Percentiles rank a stretch among this genome's conserved stretches.
Evolutionary conservation across 2,329 filamentous ascomycete genomes (phyloP).

Genomic region (Exophiala aquamarina): DNA sequence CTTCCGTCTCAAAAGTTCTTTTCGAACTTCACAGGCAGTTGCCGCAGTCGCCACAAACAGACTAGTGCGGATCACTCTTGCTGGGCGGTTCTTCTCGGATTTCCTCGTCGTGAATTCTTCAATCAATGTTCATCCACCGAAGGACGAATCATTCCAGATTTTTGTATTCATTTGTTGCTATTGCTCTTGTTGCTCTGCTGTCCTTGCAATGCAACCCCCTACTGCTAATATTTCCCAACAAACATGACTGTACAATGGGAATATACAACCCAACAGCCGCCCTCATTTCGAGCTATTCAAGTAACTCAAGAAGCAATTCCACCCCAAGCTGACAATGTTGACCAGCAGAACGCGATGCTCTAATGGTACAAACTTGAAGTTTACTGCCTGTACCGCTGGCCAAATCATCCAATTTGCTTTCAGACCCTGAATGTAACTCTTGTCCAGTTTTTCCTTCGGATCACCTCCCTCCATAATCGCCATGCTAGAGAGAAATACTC

Average conservation of each 20-base stretch:
- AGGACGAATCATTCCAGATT: not conserved
- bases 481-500: constrained; percentile 80
- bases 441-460: constrained; percentile 68
- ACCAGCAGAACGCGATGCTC: constrained; percentile 83
- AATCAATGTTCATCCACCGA: too few relatives aligned
- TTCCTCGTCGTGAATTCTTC: too few relatives aligned
- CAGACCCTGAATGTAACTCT: constrained; percentile 70
- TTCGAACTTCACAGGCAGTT: too few relatives aligned
- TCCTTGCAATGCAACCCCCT: too few relatives aligned
- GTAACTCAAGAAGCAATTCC: constrained; percentile 60
- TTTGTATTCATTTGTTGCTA: not conserved
- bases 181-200: not conserved
- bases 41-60: too few relatives aligned
- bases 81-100: not conserved
- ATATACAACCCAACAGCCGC: not conserved
- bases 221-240: too few relatives aligned
- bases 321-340: constrained; percentile 72
- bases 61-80: not conserved
- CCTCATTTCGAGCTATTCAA: constrained; percentile 47
- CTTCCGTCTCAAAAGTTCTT: too few relatives aligned
- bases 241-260: not conserved
- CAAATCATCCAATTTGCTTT: constrained; percentile 85
- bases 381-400: constrained; percentile 80
- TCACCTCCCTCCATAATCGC: constrained; percentile 72
- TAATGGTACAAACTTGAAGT: constrained; percentile 84